Evolutionary conservation across 108 stramenopile species (phyloP), one percentile per base, ranked within the genome.

Genomic region (Skeletonema marinoi): DNA sequence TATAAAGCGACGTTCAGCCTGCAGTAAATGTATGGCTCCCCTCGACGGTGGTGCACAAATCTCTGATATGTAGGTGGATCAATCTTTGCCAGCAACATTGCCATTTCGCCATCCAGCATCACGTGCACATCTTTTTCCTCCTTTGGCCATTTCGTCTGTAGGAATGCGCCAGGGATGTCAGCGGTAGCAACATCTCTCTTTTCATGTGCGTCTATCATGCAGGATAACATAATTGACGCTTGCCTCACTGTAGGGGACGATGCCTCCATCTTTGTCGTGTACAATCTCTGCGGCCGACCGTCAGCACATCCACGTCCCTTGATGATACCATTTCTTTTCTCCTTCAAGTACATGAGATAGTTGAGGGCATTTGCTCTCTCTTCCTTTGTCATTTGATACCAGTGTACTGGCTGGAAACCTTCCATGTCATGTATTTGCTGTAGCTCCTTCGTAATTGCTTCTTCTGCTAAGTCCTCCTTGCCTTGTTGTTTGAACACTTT

Each of bases 121-220:
- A 80, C 58, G 3, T 71, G 63, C n/a, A 30, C 13, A 1, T 74
- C 50, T 48, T 65, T 61, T 1, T 68, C 65, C 31, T 71, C 82
- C 3, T 74, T 66, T 12, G 72, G 76, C 64, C 74, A 56, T 9
- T 81, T 41, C 0, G 86, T 74, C 19, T 87, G 86, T 11, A 87
- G 14, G 39, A 87, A 90, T 0, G 86, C 81, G 32, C 72, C 72
- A 1, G 83, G 84, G 12, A 90, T 54, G 39, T 90, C 89, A 66
- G 71, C 25, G 6, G 78, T 77, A 16, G 74, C 79, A 0, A 85
- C 76, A 33, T 88, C 81, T 14, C 87, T 41, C 14, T 56, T 25
- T 74, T 88, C 79, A 8, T 78, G 21, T 19, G 88, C 82, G 58
- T 86, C 82, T 32, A 86, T 84, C 7, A 71, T 56, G 10, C 70